Evolutionary conservation across 495 filamentous ascomycete genomes (phyloP).

Genomic region (Xylaria nigripes): DNA sequence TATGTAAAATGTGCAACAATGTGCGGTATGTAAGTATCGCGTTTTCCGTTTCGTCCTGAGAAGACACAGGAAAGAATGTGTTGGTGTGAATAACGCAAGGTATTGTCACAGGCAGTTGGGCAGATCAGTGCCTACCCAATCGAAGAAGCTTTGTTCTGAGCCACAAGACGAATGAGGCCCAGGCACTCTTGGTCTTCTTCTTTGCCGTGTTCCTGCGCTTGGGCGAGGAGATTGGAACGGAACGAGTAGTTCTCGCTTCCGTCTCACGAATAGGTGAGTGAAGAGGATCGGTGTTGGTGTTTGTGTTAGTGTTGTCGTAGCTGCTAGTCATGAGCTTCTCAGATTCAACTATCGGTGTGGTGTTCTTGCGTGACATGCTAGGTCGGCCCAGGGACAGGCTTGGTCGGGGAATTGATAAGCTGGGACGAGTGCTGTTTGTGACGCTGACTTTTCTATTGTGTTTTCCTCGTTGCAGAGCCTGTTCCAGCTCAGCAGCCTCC

Average conservation of each 20-base stretch:
- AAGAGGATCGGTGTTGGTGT: too few relatives aligned
- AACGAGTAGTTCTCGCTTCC: constrained; percentile 21
- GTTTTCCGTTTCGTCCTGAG: neutral
- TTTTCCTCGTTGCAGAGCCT: constrained; percentile 21
- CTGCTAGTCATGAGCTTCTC: constrained; percentile 22
- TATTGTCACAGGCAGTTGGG: neutral
- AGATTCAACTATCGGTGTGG: constrained; percentile 21
- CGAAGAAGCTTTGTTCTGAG: constrained; percentile 44
- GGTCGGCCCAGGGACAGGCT: constrained; percentile 26
- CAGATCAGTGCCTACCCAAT: constrained; percentile 22
- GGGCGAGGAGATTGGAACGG: constrained; percentile 28
- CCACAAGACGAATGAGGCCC: constrained; percentile 49
- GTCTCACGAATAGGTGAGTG: constrained; percentile 16
- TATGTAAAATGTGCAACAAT: neutral
- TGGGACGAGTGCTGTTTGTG: constrained; percentile 25
- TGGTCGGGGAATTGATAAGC: constrained; percentile 23
- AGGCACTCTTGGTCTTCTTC: constrained; percentile 44
- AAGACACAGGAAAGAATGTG: neutral
- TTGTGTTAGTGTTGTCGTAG: constrained; percentile 11
- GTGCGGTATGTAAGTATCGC: neutral
- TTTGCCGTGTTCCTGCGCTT: constrained; percentile 38
- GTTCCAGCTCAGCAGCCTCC: constrained; percentile 22
- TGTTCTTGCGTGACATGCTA: constrained; percentile 31
- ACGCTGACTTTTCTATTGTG: constrained; percentile 29
- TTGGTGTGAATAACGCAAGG: neutral